Base-by-base conservation (phyloP, 352 stramenopile species). In the Aphanomyces astaci region DNA sequence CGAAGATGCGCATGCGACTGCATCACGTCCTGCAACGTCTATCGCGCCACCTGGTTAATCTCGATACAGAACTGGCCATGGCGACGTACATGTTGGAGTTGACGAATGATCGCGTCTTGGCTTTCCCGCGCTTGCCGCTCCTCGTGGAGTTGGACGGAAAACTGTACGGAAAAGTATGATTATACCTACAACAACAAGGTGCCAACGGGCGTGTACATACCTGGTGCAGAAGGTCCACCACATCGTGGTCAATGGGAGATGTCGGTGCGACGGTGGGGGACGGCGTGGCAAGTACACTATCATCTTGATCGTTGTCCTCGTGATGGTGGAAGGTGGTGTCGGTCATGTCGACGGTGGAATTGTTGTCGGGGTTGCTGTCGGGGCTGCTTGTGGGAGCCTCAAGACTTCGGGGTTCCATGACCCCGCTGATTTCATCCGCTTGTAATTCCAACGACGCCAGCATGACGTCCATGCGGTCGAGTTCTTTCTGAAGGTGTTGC, bases 401-500 rank as follows among this genome's bases (percentile, higher is more conserved):
- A 24, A 33, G 10, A 25, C 1, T 28, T 7, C 22, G 4, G 3
- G 40, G 19, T 27, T 30, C 46, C 46, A 27, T 27, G 31, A 10
- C 25, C 7, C 49, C 62, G 25, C 49, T 52, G 31, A 68, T 49
- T 46, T 68, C 33, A 28, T 68, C 49, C 10, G 62, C 62, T 28
- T 68, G 46, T 10, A 60, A 45, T 33, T 68, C 62, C 10, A 68
- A 27, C 7, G 62, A 68, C 48, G 22, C 43, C 17, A 68, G 45
- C 62, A 68, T 68, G 28, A 32, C 24, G 51, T 68, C 62, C 62
- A 68, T 68, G 28, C 62, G 62, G 30, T 68, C 62, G 33, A 68
- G 28, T 49, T 68, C 62, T 9, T 30, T 45, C 43, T 68, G 62
- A 19, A 68, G 43, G 2, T 40, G 19, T 68, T 59, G 62, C 43